These are phyloP conservation scores for Trichoderma gracile DNA, from an alignment of 2,329 filamentous ascomycete genomes.

Conservation along the genomic window DNA sequence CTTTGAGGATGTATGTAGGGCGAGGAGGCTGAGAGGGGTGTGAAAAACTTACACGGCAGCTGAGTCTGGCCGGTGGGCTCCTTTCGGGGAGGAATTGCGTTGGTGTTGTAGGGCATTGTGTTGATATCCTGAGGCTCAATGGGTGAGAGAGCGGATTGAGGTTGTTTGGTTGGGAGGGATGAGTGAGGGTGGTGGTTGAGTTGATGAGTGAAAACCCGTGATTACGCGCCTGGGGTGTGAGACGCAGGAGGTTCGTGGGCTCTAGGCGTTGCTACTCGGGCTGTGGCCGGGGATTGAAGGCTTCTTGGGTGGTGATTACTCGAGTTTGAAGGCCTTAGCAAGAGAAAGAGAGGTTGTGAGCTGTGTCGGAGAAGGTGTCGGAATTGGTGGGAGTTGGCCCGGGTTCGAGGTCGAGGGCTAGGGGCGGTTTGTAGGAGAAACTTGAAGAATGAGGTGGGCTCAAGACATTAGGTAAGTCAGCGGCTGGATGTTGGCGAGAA, in stretches of 20 bases:
- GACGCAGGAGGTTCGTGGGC: background rate
- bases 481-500: background rate
- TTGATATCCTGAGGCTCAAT: no score
- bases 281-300: background rate
- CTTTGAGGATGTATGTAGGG: background rate
- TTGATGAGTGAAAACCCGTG: constrained; percentile 3
- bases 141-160: background rate
- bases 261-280: background rate
- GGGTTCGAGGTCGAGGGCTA: constrained; percentile 8
- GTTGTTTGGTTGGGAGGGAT: background rate
- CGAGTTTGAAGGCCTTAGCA: no score
- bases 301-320: background rate
- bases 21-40: background rate
- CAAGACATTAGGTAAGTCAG: constrained; percentile 8
- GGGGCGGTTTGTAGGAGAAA: background rate
- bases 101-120: constrained; percentile 86
- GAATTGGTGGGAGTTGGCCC: background rate
- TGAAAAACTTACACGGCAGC: constrained; percentile 70
- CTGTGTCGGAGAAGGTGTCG: background rate
- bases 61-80: constrained; percentile 84
- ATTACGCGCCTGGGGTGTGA: background rate
- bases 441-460: background rate
- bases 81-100: constrained; percentile 74
- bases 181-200: background rate
- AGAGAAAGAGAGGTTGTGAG: background rate